Evolutionary conservation across 495 filamentous ascomycete genomes (phyloP), one percentile per base, ranked within the genome.

Genomic region (Penicillium bialowiezense): DNA sequence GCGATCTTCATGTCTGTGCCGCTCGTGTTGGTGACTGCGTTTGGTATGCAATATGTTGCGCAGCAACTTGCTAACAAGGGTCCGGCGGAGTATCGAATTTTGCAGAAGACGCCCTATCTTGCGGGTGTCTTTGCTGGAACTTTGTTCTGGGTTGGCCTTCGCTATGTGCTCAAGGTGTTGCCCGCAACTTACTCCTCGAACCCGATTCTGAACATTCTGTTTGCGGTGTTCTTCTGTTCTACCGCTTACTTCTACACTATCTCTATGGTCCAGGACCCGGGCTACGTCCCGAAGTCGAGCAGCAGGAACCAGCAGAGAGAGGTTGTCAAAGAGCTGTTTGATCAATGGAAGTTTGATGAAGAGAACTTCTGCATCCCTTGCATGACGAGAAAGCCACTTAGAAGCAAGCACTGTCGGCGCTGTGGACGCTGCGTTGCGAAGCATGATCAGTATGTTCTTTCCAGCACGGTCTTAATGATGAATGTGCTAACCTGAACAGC

Each of bases 401-500:
- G 93, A 40, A 95, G 90, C 74, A 97, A 96, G 76, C 93, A 98
- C 70, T 98, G 93, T 71, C 85, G 84, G 59, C 79, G 85, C 52
- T 98, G 93, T 58, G 80, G 84, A 49, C 89, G 93, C 40, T 98
- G 93, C 67, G 85, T 98, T 54, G 90, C 93, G 23, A 96, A 93
- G 69, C 88, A 97, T 67, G 93, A 98, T 62, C 93, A 98, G 92
- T 96, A 71, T 75, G 91, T 23, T 42, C 36, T 26, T 13, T 4
- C 23, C 2, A 17, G 10, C 3, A 9, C 5, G 12, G 7, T 20
- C 5, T 5, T 29, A 5, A n/a, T 44, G 15, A 26, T 32, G 36
- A 20, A 10, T 3, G 38, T 50, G 51, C 74, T 85, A 64, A 88
- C 65, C 7, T n/a, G 23, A 19, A 28, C 48, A 97, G 92, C 59